Evolutionary conservation across 2,329 filamentous ascomycete genomes (phyloP).

Genomic region (Fusarium staphyleae): DNA sequence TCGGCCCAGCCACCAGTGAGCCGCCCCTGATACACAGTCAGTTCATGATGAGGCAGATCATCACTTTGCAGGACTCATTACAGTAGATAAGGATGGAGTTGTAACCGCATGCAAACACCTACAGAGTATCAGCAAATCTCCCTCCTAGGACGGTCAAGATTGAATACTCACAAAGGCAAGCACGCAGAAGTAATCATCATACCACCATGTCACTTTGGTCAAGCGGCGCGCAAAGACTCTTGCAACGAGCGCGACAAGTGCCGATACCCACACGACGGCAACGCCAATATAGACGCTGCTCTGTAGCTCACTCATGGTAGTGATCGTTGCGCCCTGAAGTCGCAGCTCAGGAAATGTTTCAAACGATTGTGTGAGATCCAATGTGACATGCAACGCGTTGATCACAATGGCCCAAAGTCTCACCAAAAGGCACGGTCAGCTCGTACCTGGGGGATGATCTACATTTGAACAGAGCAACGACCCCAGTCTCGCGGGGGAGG

Average conservation of each 20-base stretch:
- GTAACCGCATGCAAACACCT: conserved; percentile 33
- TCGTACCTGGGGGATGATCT: background rate
- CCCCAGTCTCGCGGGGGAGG: background rate
- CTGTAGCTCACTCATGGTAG: conserved; percentile 29
- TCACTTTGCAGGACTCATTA: background rate
- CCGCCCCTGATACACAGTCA: conserved; percentile 25
- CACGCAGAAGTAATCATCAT: conserved; percentile 37
- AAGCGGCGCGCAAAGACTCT: conserved; percentile 34
- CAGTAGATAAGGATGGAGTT: conserved; percentile 27
- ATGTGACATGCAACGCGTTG: conserved; percentile 3
- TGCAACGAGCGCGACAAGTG: conserved; percentile 29
- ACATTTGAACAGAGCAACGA: background rate
- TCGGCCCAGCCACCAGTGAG: conserved; percentile 28
- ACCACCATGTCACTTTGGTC: conserved; percentile 38
- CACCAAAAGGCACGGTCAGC: background rate
- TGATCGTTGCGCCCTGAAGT: conserved; percentile 1
- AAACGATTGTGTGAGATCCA: background rate
- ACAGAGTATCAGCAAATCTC: background rate
- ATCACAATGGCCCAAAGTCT: conserved; percentile 1
- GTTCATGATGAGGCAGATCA: background rate
- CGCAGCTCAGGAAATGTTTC: background rate
- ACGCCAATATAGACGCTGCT: conserved; percentile 25
- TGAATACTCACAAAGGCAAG: conserved; percentile 34
- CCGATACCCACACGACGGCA: conserved; percentile 33
- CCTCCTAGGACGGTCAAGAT: accelerated